Conservation (phyloP, 768 basidiomycete species). For the Roridomyces roridus region DNA sequence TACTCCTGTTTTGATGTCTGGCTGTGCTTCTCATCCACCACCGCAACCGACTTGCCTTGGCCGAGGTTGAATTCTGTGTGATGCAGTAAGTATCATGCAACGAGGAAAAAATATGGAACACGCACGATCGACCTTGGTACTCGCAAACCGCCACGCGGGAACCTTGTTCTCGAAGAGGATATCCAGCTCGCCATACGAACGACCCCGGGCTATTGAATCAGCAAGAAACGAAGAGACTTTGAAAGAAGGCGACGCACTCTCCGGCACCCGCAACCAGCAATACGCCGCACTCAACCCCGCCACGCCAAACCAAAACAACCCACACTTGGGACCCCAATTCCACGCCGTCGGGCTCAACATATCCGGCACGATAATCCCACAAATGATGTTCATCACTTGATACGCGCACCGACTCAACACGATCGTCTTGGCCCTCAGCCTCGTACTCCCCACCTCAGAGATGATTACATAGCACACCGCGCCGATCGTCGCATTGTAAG, state of each 20-base stretch:
- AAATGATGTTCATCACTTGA: constrained; percentile 27
- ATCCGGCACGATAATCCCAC: constrained; percentile 27
- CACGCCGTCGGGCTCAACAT: constrained; percentile 30
- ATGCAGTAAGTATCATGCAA: too few species aligned
- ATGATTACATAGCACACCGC: constrained; percentile 30
- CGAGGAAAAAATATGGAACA: neutral
- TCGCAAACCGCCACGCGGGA: constrained; percentile 28
- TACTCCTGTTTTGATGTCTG: too few species aligned
- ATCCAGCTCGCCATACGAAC: constrained; percentile 28
- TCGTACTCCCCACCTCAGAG: constrained; percentile 26
- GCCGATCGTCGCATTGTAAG: constrained; percentile 30
- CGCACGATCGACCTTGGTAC: constrained; percentile 28
- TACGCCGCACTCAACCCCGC: constrained; percentile 24
- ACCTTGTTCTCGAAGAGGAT: constrained; percentile 28
- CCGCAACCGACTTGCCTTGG: too few species aligned
- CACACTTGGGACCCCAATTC: constrained; percentile 31
- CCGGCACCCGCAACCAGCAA: constrained; percentile 25
- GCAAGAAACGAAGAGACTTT: neutral
- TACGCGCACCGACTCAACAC: constrained; percentile 27
- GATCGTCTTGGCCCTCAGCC: constrained; percentile 29
- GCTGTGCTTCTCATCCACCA: too few species aligned
- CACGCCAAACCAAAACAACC: constrained; percentile 28
- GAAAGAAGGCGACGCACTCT: constrained; percentile 11
- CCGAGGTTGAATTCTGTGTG: too few species aligned
- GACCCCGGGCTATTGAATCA: constrained; percentile 7